phyloP scores from a whole-genome alignment of 441 rosid species.

The Gossypium trilobum region DNA sequence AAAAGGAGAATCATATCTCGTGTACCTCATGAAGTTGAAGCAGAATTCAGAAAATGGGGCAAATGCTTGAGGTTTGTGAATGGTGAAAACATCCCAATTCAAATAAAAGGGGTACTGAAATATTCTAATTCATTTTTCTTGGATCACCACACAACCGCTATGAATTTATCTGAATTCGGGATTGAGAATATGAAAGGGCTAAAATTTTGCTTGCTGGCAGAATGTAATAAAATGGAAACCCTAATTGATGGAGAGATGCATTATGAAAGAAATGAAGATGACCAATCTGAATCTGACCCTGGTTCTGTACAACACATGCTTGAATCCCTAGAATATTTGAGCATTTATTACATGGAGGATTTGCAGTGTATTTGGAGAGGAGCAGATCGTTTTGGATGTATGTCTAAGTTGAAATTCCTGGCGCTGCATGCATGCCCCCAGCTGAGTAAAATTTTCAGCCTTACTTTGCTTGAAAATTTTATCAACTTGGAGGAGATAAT shows the following conservation, averaged over 20 bases:
- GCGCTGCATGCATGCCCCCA: too few relatives aligned
- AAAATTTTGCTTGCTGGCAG: background rate
- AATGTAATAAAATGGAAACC: background rate
- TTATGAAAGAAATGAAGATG: background rate
- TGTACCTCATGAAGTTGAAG: background rate
- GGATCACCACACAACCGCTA: background rate
- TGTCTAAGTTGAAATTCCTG: too few relatives aligned
- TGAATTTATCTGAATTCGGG: background rate
- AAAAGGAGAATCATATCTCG: background rate
- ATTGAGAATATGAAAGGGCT: background rate
- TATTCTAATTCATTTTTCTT: background rate
- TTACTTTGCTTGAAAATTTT: constrained; percentile 5
- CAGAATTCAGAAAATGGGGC: background rate
- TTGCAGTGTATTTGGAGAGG: too few relatives aligned
- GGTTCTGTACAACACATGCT: background rate
- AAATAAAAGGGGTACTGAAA: background rate
- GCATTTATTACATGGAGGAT: constrained; percentile 8
- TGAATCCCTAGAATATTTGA: constrained; percentile 2
- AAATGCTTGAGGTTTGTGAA: constrained; percentile 1
- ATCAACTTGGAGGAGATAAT: constrained; percentile 13
- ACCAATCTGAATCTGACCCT: background rate
- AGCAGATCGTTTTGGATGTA: too few relatives aligned
- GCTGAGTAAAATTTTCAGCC: too few relatives aligned
- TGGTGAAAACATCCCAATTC: background rate
- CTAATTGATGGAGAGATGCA: background rate